Evolutionary conservation across 2,329 filamentous ascomycete species (phyloP), one percentile per base, ranked within the genome.

Genomic region (Neofusicoccum parvum): DNA sequence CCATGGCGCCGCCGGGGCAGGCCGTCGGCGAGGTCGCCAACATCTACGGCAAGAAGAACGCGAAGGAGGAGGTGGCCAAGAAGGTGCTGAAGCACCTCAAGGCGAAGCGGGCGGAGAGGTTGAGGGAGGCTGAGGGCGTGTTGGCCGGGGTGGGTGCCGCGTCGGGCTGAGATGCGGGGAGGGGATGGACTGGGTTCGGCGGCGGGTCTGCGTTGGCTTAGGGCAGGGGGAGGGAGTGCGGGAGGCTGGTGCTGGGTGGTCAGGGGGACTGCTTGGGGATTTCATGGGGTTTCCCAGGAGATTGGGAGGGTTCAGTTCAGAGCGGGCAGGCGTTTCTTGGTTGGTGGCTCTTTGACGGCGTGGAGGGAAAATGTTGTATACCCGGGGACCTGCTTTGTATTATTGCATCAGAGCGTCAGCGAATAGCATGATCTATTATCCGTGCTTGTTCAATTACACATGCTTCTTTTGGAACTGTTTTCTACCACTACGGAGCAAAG

Each of bases 41-140:
- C 63, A 72, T 85, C 0, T 80, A 73, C 67, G 83, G 83, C 2
- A 81, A 80, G 75, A 83, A 82, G 72, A 80, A 75, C 54, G 82
- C 82, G 0, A 83, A 80, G 71, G 80, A 85, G 66, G 77, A 79
- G 67, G 80, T 81, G 71, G 82, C 82, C n/a, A 71, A 75, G 65
- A 64, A 73, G 39, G 77, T 82, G 10, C 64, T 81, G 36, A 69
- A 62, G 32, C 74, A 82, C 50, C 68, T 85, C 50, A 71, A 73
- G 60, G 72, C 72, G 15, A 74, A 83, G 41, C 68, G 45, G 67
- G 69, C 67, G 56, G 46, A 66, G 66, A 54, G 75, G 65, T n/a
- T 70, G 62, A 68, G 39, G 48, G 68, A 62, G 43, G 72, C 66
- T 34, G 67, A 63, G 20, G 65, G 68, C 59, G 20, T 58, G 71